Evolutionary conservation across 1,284 basidiomycete genomes (phyloP), one percentile per base, ranked within the genome.

Genomic region (Cutaneotrichosporon mucoides): DNA sequence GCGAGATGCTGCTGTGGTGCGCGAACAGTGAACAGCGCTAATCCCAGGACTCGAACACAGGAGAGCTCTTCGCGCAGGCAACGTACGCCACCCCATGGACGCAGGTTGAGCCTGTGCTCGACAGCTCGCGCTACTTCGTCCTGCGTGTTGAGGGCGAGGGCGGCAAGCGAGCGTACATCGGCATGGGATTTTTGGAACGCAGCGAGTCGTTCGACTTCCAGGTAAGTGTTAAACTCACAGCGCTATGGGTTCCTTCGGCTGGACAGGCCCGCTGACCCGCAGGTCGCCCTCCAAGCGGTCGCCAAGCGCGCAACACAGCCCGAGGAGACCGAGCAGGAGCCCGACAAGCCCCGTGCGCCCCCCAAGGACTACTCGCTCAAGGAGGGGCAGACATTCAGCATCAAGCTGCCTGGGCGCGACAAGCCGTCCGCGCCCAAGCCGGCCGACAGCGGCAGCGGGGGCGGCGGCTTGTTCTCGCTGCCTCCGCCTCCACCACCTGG

Each of bases 351-450:
- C 13, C 73, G 83, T 3, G 90, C 88, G 2, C 91, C 89, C 2
- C 92, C 92, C 81, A 90, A 91, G 75, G 95, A 99, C 73, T 98
- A 96, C 75, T 89, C 88, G 40, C 81, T 99, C 67, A 98, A 97
- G 73, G 92, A 94, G 70, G 96, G 96, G 12, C 90, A 99, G 74
- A 98, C 94, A 0, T 94, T 99, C 76, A 88, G 87, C 11, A 94
- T 97, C 71, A 84, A 85, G 53, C 89, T 97, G 59, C 93, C 93
- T 7, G 92, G 92, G 8, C 62, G 76, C 43, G 74, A 75, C 46
- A 71, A 70, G 66, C 10, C 63, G n/a, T 44, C 57, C 4, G 12
- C 55, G 12, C 43, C 38, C n/a, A 45, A 53, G 51, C 24, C 49
- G 4, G 6, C 55, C 10, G 15, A 33, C 2, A 7, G 49, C 9